Evolutionary conservation across 2,329 filamentous ascomycete genomes (phyloP).

Genomic region (Colletotrichum lupini): DNA sequence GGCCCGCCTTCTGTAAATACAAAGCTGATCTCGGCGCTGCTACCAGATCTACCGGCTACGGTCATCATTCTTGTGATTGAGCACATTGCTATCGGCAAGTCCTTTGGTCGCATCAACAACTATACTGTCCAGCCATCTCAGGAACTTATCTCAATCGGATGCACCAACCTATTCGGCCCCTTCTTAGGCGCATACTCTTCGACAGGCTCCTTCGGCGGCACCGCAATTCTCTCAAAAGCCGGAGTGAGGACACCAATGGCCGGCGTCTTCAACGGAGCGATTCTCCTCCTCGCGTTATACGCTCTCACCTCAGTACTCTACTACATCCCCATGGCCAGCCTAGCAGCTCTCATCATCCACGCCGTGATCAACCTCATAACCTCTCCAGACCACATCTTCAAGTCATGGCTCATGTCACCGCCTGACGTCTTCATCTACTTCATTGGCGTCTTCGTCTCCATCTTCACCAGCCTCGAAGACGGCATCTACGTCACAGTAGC

Average conservation of each 20-base stretch:
- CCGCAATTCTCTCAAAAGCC: conserved; percentile 86
- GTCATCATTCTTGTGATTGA: conserved; percentile 84
- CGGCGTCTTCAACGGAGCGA: conserved; percentile 79
- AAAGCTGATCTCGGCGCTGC: conserved; percentile 66
- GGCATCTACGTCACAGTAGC: conserved; percentile 61
- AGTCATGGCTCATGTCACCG: conserved; percentile 81
- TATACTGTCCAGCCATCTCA: conserved; percentile 84
- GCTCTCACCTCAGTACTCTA: conserved; percentile 82
- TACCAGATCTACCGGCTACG: conserved; percentile 74
- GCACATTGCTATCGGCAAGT: conserved; percentile 86
- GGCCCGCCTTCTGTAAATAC: conserved; percentile 67
- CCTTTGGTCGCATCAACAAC: conserved; percentile 82
- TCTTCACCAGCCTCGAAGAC: conserved; percentile 61
- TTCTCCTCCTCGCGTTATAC: conserved; percentile 82
- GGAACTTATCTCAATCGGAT: conserved; percentile 81
- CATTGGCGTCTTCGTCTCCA: conserved; percentile 69
- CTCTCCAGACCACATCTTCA: conserved; percentile 77
- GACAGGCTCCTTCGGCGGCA: conserved; percentile 67
- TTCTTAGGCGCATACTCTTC: conserved; percentile 71
- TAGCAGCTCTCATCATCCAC: conserved; percentile 86
- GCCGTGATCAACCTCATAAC: conserved; percentile 82
- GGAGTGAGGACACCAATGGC: conserved; percentile 83
- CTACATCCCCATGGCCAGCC: conserved; percentile 78
- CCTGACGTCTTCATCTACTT: conserved; percentile 82
- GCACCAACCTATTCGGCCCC: conserved; percentile 79